These are phyloP conservation scores for Pyracantha coccinea DNA, from an alignment of 331 rosid genomes.

Conservation along the genomic window DNA sequence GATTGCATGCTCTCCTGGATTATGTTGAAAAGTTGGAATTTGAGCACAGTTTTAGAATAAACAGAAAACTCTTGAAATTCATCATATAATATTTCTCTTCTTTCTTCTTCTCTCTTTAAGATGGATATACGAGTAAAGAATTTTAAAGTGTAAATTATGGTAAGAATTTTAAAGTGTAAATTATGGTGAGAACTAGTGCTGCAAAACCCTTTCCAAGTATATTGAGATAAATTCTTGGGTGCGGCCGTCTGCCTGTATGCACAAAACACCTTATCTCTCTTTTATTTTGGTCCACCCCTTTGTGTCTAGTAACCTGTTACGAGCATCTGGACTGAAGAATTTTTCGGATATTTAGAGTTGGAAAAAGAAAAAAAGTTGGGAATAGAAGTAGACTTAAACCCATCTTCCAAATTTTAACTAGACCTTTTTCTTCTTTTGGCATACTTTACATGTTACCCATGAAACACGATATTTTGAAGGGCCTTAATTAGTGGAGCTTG, in stretches of 20 bases:
- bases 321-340: too few relatives aligned
- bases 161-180: too few relatives aligned
- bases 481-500: constrained; percentile 13
- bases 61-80: not conserved
- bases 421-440: not conserved
- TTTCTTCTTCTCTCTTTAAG: not conserved
- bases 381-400: not conserved
- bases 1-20: not conserved
- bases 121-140: not conserved
- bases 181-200: too few relatives aligned
- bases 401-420: not conserved
- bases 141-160: not conserved
- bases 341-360: not conserved
- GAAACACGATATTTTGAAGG: not conserved
- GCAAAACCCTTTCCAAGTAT: not conserved
- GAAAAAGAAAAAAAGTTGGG: not conserved
- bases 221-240: not conserved
- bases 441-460: not conserved
- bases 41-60: not conserved
- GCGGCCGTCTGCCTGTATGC: not conserved
- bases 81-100: not conserved
- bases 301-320: not conserved
- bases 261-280: not conserved
- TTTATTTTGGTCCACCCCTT: not conserved
- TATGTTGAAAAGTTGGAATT: not conserved